These are phyloP conservation scores for Blastobotrys peoriensis DNA, from an alignment of 805 yeast genomes.

Conservation along the genomic window DNA sequence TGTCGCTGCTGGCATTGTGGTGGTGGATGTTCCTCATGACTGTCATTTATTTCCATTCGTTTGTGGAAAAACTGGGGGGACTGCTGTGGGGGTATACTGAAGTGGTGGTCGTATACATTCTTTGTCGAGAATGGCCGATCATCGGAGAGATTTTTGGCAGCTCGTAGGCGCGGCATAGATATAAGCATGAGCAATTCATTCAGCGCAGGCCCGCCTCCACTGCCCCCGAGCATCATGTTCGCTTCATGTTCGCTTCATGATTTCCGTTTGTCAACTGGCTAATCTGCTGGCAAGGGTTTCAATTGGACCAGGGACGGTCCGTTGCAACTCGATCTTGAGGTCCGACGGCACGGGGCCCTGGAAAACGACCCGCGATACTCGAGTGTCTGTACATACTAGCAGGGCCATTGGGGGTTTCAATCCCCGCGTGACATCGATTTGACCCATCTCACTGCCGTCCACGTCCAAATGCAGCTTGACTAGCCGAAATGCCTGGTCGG, in stretches of 20 bases:
- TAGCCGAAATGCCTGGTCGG: conserved; percentile 13
- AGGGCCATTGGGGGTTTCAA: not conserved
- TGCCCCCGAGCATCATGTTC: no score
- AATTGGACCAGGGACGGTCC: not conserved
- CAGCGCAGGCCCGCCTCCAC: no score
- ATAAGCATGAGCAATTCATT: no score
- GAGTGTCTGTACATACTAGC: not conserved
- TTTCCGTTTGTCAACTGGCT: no score
- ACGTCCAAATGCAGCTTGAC: conserved; percentile 12
- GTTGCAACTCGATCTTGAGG: not conserved
- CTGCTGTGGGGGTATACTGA: conserved; percentile 54
- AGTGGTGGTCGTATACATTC: conserved; percentile 40
- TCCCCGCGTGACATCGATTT: not conserved
- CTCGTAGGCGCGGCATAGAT: no score
- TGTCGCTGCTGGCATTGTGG: conserved; percentile 50
- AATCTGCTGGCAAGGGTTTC: not conserved
- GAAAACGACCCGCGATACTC: not conserved
- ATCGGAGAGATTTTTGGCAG: not conserved
- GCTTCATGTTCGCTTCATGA: no score
- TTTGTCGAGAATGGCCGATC: not conserved
- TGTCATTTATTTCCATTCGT: conserved; percentile 75
- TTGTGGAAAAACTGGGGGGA: conserved; percentile 70
- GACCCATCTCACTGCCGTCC: not conserved
- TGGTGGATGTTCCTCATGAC: conserved; percentile 86
- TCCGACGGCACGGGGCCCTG: not conserved